Base-by-base conservation (phyloP, 768 basidiomycete species). In the Serpula lacrymans region DNA sequence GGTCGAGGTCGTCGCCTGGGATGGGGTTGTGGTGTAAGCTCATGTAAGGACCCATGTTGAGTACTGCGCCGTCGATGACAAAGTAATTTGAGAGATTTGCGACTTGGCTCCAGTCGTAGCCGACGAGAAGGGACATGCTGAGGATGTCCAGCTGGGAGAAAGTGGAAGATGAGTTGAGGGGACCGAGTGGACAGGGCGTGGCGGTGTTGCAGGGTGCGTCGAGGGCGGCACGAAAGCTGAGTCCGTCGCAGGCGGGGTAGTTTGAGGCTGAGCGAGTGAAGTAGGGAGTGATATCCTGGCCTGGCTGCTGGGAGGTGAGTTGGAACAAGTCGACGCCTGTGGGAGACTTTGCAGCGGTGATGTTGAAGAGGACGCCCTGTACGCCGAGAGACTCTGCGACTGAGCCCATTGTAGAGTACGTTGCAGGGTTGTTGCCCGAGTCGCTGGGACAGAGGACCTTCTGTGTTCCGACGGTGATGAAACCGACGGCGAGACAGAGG, bases 391-490 rank as follows among this genome's bases (percentile, higher is more conserved):
- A 84, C 37, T 80, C 81, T 28, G 70, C 49, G 4, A 58, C 56
- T 14, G 75, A 63, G 14, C 83, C 87, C 3, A 88, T 70, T 31
- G 74, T 63, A 18, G 78, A 59, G 52, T 77, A 82, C 34, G 53
- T 53, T 39, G 59, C 57, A 48, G 60, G 61, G 42, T 68, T 70
- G 23, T 65, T 69, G 52, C 56, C 66, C 23, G 60, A 65, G 39
- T 65, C 69, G 50, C 65, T 67, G 1, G 94, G 92, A 67, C 96
- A 99, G 22, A 99, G 77, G 32, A 91, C 89, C 52, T 82, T 82
- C 65, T 96, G 89, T 33, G 95, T 80, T 25, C 95, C 95, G 50
- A 99, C 89, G 27, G 96, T 99, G 41, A 84, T 74, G 65, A 99
- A 99, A 8, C 90, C 95, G 38, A 97, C 77, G 32, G 70, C 61